Percentiles rank a stretch among this genome's conserved stretches.
Conservation (phyloP, 768 basidiomycete species). For the Phlebiopsis flavidoalba region DNA sequence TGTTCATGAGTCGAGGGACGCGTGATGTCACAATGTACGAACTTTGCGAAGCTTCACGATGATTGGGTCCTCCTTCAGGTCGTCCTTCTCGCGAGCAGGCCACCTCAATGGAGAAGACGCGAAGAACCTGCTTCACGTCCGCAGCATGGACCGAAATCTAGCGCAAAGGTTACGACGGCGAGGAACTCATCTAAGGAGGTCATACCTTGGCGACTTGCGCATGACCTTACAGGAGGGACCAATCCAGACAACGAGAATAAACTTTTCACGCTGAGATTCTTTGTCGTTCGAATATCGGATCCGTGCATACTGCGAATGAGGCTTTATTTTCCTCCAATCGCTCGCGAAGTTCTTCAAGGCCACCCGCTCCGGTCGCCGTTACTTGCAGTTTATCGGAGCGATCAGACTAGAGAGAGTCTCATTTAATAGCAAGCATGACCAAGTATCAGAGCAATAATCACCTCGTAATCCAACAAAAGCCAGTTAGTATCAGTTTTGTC, state of each 20-base stretch:
- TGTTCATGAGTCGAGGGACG: constrained; percentile 12
- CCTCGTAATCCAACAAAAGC: constrained; percentile 88
- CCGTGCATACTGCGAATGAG: constrained; percentile 79
- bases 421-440: constrained; percentile 1
- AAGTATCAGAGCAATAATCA: constrained; percentile 16
- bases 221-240: constrained; percentile 80
- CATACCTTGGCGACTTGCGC: constrained; percentile 86
- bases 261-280: constrained; percentile 85
- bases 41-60: constrained; percentile 80
- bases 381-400: constrained; percentile 77
- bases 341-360: constrained; percentile 71
- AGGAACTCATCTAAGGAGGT: neutral
- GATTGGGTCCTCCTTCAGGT: constrained; percentile 86
- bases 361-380: constrained; percentile 75
- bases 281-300: constrained; percentile 84
- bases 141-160: constrained; percentile 91
- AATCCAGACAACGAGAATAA: constrained; percentile 83
- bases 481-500: constrained; percentile 88
- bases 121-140: constrained; percentile 79
- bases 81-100: constrained; percentile 77
- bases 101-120: constrained; percentile 83
- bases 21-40: constrained; percentile 20
- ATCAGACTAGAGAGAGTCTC: constrained; percentile 41
- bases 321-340: constrained; percentile 69
- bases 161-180: neutral